phyloP scores from a whole-genome alignment of 805 yeast genomes.

The Candida coquimbonensis region DNA sequence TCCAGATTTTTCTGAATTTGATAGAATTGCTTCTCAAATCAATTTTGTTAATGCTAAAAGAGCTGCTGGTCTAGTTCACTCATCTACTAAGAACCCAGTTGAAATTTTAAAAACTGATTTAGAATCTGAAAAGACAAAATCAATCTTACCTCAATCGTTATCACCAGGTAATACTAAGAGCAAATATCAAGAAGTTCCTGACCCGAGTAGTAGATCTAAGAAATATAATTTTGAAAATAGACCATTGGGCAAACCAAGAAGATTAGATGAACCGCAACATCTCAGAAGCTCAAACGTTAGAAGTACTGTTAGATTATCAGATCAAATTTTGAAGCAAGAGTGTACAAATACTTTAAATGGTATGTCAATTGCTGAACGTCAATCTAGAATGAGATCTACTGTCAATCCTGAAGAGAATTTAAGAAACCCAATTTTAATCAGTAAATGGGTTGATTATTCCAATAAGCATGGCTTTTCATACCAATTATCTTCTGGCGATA shows the following conservation, averaged over 20 bases:
- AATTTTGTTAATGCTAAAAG: conserved; percentile 65
- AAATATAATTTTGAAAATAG: conserved; percentile 22
- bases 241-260: conserved; percentile 29
- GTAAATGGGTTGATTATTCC: conserved; percentile 97
- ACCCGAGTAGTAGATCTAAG: conserved; percentile 19
- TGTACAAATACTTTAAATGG: conserved; percentile 40
- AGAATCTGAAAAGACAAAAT: conserved; percentile 57
- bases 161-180: conserved; percentile 89
- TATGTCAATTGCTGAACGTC: conserved; percentile 37
- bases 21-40: conserved; percentile 52
- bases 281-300: conserved; percentile 11
- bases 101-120: conserved; percentile 63
- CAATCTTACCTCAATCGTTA: conserved; percentile 78
- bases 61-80: conserved; percentile 51
- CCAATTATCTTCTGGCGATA: conserved; percentile 81
- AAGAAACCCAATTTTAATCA: conserved; percentile 61
- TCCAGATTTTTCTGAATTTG: conserved; percentile 52
- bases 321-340: conserved; percentile 33
- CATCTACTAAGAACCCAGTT: conserved; percentile 50
- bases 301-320: conserved; percentile 18
- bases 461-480: conserved; percentile 94
- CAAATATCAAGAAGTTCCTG: conserved; percentile 63
- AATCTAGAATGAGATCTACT: conserved; percentile 31
- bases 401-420: conserved; percentile 6
- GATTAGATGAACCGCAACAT: conserved; percentile 26